Conservation (phyloP, 768 basidiomycete species). For the Phylloporus arenicola region DNA sequence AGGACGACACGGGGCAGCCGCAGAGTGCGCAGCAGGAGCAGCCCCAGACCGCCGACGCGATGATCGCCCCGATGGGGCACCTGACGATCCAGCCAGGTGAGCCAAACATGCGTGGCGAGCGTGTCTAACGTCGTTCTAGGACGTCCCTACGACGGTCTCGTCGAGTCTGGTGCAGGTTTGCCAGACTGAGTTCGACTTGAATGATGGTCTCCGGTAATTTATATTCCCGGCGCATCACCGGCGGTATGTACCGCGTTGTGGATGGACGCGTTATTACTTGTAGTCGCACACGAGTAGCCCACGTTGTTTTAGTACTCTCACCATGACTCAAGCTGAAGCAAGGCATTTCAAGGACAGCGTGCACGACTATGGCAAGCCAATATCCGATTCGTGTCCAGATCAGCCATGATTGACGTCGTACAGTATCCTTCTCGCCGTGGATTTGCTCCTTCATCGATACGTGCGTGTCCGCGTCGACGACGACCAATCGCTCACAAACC, state of each 20-base stretch:
- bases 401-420: not conserved
- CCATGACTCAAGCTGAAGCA: conserved; percentile 3
- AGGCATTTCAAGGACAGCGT: conserved; percentile 36
- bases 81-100: conserved; percentile 17
- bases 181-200: not conserved
- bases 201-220: conserved; percentile 9
- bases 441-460: conserved; percentile 60
- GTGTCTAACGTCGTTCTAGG: conserved; percentile 1
- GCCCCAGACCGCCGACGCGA: conserved; percentile 15
- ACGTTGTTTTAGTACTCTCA: not conserved
- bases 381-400: not conserved
- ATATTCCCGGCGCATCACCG: conserved; percentile 3
- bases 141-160: conserved; percentile 5
- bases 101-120: conserved; percentile 11
- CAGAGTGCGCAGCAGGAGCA: conserved; percentile 11
- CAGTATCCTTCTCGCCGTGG: conserved; percentile 30
- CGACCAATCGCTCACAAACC: not conserved
- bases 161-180: conserved; percentile 1
- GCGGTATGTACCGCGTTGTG: not conserved
- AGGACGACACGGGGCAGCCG: conserved; percentile 13
- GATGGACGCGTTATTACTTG: not conserved
- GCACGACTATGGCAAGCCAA: conserved; percentile 37
- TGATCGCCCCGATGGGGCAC: conserved; percentile 18
- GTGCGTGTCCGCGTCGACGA: conserved; percentile 31
- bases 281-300: not conserved